Evolutionary conservation across 2,329 filamentous ascomycete genomes (phyloP).

Genomic region (Trichoderma afroharzianum): DNA sequence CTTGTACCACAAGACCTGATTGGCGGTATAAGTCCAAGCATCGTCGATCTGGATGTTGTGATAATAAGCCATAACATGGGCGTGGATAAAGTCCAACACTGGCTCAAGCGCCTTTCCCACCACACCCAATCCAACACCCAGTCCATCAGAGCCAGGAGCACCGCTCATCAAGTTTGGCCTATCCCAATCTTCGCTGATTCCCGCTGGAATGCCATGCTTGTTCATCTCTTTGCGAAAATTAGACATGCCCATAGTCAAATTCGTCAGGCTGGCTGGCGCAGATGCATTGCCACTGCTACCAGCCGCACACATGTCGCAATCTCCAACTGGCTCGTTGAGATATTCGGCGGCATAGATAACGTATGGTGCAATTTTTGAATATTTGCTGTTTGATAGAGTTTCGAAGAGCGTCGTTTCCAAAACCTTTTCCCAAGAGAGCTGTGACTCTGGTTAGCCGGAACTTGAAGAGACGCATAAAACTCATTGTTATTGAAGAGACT

Average conservation of each 20-base stretch:
- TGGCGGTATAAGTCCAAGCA: slow-evolving; percentile 19
- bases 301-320: slow-evolving; percentile 10
- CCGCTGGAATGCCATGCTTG: slow-evolving; percentile 15
- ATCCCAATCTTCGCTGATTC: slow-evolving; percentile 23
- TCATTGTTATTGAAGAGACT: background rate
- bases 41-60: slow-evolving; percentile 2
- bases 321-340: slow-evolving; percentile 21
- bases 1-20: slow-evolving; percentile 17
- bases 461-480: background rate
- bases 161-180: slow-evolving; percentile 18
- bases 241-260: background rate
- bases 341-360: slow-evolving; percentile 22
- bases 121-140: background rate
- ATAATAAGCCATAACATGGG: slow-evolving; percentile 22
- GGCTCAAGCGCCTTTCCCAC: slow-evolving; percentile 18
- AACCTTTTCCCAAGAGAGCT: slow-evolving; percentile 8
- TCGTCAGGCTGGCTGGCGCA: background rate
- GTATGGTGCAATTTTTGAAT: slow-evolving; percentile 19
- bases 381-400: background rate
- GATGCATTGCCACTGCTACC: slow-evolving; percentile 18
- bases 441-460: background rate
- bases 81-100: slow-evolving; percentile 19
- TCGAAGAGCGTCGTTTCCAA: background rate
- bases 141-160: background rate
- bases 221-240: slow-evolving; percentile 18